Evolutionary conservation across 345 rosid genomes (phyloP).

Genomic region (Eucalyptus albens): DNA sequence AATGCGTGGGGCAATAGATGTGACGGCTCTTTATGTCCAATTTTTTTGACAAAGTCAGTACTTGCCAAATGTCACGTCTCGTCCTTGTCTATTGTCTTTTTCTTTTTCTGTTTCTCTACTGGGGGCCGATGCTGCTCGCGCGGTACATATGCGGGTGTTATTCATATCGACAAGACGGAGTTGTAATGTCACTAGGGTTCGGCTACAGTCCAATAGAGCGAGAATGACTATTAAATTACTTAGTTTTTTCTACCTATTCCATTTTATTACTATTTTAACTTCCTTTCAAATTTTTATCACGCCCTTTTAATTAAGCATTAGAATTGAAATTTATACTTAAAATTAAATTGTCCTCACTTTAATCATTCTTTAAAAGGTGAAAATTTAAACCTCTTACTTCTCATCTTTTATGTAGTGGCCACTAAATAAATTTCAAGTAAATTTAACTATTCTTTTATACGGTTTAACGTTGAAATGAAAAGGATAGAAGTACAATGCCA

Average conservation of each 20-base stretch:
- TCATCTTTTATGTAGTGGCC: fast-evolving
- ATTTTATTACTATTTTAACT: too few relatives aligned
- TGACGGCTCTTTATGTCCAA: neutral
- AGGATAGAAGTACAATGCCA: too few relatives aligned
- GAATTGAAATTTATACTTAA: fast-evolving
- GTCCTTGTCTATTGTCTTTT: neutral
- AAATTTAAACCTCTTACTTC: fast-evolving
- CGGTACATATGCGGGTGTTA: neutral
- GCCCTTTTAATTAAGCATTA: too few relatives aligned
- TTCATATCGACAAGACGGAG: neutral
- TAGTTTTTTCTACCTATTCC: fast-evolving
- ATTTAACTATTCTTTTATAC: neutral
- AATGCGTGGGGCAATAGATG: neutral
- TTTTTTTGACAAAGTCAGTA: neutral
- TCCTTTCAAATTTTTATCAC: too few relatives aligned
- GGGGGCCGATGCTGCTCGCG: neutral
- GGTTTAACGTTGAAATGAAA: neutral
- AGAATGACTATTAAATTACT: neutral
- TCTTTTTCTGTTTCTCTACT: neutral
- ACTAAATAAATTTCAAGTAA: fast-evolving
- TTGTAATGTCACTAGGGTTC: neutral
- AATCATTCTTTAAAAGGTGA: fast-evolving
- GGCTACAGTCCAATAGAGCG: neutral
- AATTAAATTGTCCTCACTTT: too few relatives aligned
- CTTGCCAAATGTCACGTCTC: neutral